Conservation (phyloP, 2,329 filamentous ascomycete genomes). For the Aspergillus awamori region DNA sequence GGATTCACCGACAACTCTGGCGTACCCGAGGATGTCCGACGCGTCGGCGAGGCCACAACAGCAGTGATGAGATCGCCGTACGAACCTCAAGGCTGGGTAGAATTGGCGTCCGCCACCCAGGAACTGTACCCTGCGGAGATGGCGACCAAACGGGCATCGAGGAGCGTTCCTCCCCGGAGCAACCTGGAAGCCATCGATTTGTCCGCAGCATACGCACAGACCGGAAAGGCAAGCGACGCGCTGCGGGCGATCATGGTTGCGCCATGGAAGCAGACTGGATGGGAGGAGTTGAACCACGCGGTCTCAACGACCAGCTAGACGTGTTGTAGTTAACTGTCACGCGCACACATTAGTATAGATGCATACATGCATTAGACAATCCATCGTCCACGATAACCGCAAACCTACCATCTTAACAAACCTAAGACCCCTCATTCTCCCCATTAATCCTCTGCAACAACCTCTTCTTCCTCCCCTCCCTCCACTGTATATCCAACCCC, state of each 20-base stretch:
- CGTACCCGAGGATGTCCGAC: constrained; percentile 51
- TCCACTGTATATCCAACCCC: constrained; percentile 76
- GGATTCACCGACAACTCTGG: constrained; percentile 49
- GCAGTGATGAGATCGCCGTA: constrained; percentile 81
- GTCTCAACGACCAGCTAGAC: constrained; percentile 28
- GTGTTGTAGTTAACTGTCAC: neutral
- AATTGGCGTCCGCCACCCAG: constrained; percentile 65
- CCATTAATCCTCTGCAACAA: constrained; percentile 63
- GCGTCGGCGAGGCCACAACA: constrained; percentile 67
- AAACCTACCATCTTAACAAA: neutral
- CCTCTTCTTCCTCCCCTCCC: constrained; percentile 67
- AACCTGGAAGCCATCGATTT: constrained; percentile 69
- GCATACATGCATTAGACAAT: neutral
- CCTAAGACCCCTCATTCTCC: constrained; percentile 12
- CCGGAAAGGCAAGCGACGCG: constrained; percentile 70
- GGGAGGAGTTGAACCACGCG: constrained; percentile 54
- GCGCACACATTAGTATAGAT: neutral
- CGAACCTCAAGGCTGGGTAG: constrained; percentile 78
- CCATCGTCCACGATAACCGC: neutral
- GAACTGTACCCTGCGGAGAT: constrained; percentile 67
- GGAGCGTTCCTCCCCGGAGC: constrained; percentile 73
- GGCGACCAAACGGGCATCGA: constrained; percentile 76
- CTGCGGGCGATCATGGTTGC: constrained; percentile 77
- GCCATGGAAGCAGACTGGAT: constrained; percentile 72
- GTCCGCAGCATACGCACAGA: constrained; percentile 72